Evolutionary conservation across 495 filamentous ascomycete genomes (phyloP).

Genomic region (Penicillium bovifimosum): DNA sequence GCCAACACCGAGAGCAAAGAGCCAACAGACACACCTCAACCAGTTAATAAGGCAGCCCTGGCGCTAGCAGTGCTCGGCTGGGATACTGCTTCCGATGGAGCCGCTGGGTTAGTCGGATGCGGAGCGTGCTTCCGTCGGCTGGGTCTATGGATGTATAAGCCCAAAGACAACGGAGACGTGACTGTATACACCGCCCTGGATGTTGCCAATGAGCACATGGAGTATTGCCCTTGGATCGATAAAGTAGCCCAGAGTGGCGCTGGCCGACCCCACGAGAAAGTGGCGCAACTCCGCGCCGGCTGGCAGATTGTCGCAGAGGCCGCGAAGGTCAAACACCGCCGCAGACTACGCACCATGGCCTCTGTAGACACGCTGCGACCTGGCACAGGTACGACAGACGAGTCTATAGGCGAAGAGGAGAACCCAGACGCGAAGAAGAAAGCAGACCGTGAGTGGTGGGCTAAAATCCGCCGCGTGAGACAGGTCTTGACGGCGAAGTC

Average conservation of each 20-base stretch:
- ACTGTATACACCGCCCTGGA: conserved; percentile 59
- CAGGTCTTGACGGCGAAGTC: conserved; percentile 42
- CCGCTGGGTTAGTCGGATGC: conserved; percentile 69
- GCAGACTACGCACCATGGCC: conserved; percentile 27
- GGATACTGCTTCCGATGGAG: conserved; percentile 62
- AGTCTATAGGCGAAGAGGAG: conserved; percentile 21
- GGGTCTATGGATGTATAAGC: conserved; percentile 90
- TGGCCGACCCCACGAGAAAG: conserved; percentile 28
- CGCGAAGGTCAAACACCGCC: conserved; percentile 36
- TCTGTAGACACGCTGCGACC: conserved; percentile 20
- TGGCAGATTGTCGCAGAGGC: conserved; percentile 44
- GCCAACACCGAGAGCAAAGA: conserved; percentile 5
- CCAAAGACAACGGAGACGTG: conserved; percentile 48
- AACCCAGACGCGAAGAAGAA: conserved; percentile 35
- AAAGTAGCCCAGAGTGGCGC: conserved; percentile 50
- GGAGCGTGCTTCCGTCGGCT: conserved; percentile 80
- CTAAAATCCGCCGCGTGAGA: conserved; percentile 45
- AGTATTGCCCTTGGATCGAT: conserved; percentile 79
- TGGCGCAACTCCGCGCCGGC: conserved; percentile 33
- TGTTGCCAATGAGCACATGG: conserved; percentile 62
- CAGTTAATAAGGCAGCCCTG: conserved; percentile 61
- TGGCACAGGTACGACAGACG: conserved; percentile 18
- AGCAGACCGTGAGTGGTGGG: conserved; percentile 49
- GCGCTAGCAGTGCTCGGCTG: conserved; percentile 80
- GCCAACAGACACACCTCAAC: conserved; percentile 6